These are phyloP conservation scores for Penicillium antarcticum DNA, from an alignment of 495 filamentous ascomycete genomes.

Conservation along the genomic window DNA sequence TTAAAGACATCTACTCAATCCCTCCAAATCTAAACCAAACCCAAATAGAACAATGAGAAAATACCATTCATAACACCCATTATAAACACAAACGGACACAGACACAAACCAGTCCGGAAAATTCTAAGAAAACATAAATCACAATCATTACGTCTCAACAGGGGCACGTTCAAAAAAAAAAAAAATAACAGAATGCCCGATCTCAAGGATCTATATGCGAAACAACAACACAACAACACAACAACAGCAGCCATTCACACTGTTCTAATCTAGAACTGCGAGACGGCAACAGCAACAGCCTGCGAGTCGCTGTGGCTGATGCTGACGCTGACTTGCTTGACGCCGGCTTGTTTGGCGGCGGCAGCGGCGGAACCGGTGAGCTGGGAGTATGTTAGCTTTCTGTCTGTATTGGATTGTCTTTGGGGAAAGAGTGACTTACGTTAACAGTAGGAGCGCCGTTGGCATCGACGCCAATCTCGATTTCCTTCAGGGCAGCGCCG, in stretches of 20 bases:
- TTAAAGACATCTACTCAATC: too few relatives aligned
- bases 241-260: background rate
- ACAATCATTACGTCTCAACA: constrained; percentile 31
- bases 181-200: background rate
- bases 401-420: background rate
- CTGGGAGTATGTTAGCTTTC: constrained; percentile 44
- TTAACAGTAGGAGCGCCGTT: constrained; percentile 79
- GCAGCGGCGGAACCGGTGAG: constrained; percentile 78
- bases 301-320: constrained; percentile 93
- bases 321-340: constrained; percentile 84
- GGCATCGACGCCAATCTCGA: constrained; percentile 81
- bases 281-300: constrained; percentile 87
- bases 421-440: constrained; percentile 53
- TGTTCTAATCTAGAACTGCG: constrained; percentile 66
- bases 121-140: constrained; percentile 26
- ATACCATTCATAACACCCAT: constrained; percentile 32
- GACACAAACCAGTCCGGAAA: constrained; percentile 24
- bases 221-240: background rate
- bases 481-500: constrained; percentile 86
- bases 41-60: constrained; percentile 12
- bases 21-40: background rate
- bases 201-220: constrained; percentile 8
- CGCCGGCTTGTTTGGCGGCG: constrained; percentile 77
- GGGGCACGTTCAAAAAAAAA: background rate
- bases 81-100: constrained; percentile 31